phyloP scores from a whole-genome alignment of 495 filamentous ascomycete species.

The Patellaria atrata region DNA sequence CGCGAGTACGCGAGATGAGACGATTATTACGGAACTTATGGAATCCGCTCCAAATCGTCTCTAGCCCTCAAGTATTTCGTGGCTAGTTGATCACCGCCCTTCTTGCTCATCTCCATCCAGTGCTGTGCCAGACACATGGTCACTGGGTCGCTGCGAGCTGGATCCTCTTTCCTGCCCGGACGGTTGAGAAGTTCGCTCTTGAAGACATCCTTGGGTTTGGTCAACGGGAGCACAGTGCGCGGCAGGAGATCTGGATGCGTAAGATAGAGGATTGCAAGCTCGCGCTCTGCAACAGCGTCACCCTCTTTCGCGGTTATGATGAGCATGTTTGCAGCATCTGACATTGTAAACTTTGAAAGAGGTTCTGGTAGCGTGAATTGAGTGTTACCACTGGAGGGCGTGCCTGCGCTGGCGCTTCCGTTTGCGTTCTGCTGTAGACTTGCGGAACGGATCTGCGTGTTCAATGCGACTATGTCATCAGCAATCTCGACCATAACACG shows the following conservation, averaged over 20 bases:
- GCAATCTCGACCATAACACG: slow-evolving; percentile 80
- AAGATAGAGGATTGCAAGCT: slow-evolving; percentile 87
- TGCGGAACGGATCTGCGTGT: slow-evolving; percentile 38
- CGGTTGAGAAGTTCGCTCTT: slow-evolving; percentile 75
- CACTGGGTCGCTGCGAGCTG: slow-evolving; percentile 61
- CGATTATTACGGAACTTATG: slow-evolving; percentile 8
- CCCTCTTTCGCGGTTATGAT: slow-evolving; percentile 91
- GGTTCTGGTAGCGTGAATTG: too few species aligned
- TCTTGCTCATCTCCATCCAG: slow-evolving; percentile 91
- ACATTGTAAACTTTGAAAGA: slow-evolving; percentile 47
- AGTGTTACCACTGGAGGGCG: background rate
- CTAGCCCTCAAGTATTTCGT: slow-evolving; percentile 68
- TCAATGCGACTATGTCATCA: slow-evolving; percentile 52
- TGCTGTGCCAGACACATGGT: slow-evolving; percentile 95
- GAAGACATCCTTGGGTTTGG: slow-evolving; percentile 78
- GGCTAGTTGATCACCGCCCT: slow-evolving; percentile 76
- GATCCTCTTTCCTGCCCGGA: slow-evolving; percentile 37
- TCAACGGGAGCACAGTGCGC: slow-evolving; percentile 69
- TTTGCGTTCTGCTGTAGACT: slow-evolving; percentile 20
- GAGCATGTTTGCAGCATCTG: slow-evolving; percentile 84
- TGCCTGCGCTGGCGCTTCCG: background rate
- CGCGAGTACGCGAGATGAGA: too few species aligned
- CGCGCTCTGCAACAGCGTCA: slow-evolving; percentile 79
- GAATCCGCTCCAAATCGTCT: slow-evolving; percentile 41
- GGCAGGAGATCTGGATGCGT: slow-evolving; percentile 83